Conservation (phyloP, 306 rosid genomes). For the Pyrus communis region DNA sequence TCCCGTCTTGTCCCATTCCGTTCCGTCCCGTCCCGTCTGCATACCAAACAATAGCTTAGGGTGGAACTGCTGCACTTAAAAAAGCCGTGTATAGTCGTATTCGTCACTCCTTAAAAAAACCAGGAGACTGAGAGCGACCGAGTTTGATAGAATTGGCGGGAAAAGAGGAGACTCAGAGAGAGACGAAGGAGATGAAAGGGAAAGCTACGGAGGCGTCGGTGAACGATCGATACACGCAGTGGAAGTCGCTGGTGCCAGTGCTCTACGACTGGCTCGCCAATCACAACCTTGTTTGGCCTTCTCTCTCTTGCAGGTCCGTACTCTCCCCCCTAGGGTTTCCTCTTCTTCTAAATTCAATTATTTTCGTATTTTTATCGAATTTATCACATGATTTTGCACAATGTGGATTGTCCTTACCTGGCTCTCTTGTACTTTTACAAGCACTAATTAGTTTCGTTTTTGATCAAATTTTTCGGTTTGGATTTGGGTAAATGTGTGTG, state of each 20-base stretch:
- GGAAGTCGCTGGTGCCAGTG: conserved; percentile 82
- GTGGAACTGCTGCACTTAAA: no score
- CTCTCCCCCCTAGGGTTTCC: conserved; percentile 10
- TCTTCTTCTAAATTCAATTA: neutral
- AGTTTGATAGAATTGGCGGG: neutral
- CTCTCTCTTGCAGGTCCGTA: conserved; percentile 81
- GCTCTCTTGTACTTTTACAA: neutral
- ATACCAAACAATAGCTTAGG: no score
- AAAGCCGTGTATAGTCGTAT: no score
- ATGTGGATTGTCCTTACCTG: neutral
- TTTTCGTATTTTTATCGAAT: neutral
- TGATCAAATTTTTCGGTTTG: neutral
- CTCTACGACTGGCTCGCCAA: conserved; percentile 95
- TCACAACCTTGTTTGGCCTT: conserved; percentile 97
- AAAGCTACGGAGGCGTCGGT: conserved; percentile 21
- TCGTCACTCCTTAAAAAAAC: neutral
- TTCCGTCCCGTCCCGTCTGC: no score
- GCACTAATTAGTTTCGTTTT: neutral
- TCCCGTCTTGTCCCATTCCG: no score
- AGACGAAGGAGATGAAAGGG: conserved; percentile 19
- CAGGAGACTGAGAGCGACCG: neutral
- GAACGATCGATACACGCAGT: conserved; percentile 52
- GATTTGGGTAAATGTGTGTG: conserved; percentile 8
- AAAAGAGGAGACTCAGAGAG: neutral
- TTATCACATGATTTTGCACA: neutral